A percentile compares a stretch with the other conserved stretches of the same genome.
Conservation (phyloP, 2,329 filamentous ascomycete genomes). For the Monascus ruber region DNA sequence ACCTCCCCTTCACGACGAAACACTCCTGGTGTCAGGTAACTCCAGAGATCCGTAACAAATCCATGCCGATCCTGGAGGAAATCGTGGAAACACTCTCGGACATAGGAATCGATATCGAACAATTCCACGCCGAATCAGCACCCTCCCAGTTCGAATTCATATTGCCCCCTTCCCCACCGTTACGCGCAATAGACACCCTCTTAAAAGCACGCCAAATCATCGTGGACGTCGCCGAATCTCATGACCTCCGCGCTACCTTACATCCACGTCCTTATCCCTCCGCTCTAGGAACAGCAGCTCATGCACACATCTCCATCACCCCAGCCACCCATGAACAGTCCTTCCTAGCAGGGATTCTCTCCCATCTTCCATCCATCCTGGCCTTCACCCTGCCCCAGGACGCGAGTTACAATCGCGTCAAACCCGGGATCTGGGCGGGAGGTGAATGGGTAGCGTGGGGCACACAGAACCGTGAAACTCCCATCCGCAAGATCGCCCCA, state of each 20-base stretch:
- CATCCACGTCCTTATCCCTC: slow-evolving; percentile 57
- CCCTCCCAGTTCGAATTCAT: slow-evolving; percentile 69
- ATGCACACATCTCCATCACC: slow-evolving; percentile 52
- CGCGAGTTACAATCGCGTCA: slow-evolving; percentile 57
- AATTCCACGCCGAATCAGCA: slow-evolving; percentile 64
- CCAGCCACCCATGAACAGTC: slow-evolving; percentile 39
- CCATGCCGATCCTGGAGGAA: slow-evolving; percentile 51
- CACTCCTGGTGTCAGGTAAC: slow-evolving; percentile 63
- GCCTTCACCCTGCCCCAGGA: slow-evolving; percentile 58
- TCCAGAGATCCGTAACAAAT: slow-evolving; percentile 42
- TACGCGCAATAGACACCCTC: slow-evolving; percentile 60
- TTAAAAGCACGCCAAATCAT: slow-evolving; percentile 62
- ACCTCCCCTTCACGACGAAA: slow-evolving; percentile 44
- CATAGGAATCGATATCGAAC: slow-evolving; percentile 56
- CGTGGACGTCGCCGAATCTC: slow-evolving; percentile 48
- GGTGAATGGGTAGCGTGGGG: slow-evolving; percentile 72
- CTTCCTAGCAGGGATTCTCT: slow-evolving; percentile 63
- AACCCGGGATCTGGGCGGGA: slow-evolving; percentile 64
- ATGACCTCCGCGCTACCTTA: slow-evolving; percentile 57
- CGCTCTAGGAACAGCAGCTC: slow-evolving; percentile 32
- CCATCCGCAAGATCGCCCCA: slow-evolving; percentile 54
- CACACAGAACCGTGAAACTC: slow-evolving; percentile 66
- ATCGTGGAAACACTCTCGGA: slow-evolving; percentile 50
- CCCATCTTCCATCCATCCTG: slow-evolving; percentile 53
- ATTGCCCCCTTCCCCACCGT: slow-evolving; percentile 49